Base-by-base conservation (phyloP, 208 protist genomes). In the Leishmania guyanensis region DNA sequence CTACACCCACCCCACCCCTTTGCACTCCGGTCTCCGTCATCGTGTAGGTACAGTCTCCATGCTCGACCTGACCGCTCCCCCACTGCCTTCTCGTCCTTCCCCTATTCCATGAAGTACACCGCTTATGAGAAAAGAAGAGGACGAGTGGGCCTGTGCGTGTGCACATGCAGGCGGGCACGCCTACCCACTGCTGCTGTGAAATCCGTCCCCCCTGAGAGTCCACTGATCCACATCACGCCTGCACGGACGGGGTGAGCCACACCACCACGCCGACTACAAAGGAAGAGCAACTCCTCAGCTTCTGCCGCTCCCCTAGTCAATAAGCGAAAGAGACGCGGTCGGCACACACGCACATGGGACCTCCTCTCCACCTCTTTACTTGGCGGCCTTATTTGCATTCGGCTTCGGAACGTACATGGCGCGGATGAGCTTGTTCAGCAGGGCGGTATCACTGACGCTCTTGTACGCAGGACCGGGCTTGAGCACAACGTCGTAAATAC, bases 381-480 rank as follows among this genome's bases (percentile, higher is more conserved):
- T 77, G 53, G 75, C 77, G 2, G 62, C 50, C 69, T 86, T 88
- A 75, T 75, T 84, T 46, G 88, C 89, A 80, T 87, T 87, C 12
- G 75, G 68, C 84, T 94, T 93, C 29, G 94, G 90, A 16, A 90
- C 51, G 36, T 90, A 85, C 90, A 95, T 95, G 54, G 88, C 90
- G 33, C 75, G 78, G 79, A 97, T 83, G 62, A 97, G 88, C 70
- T 86, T 80, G 26, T 81, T 78, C 74, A 97, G 87, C 58, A 97
- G 73, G 39, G 82, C 75, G 3, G 90, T 94, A 82, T 97, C 94
- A 66, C 88, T 89, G 20, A 95, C 89, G 73, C 83, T 88, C 77
- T 93, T 93, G 66, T 85, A 86, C 62, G 94, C 92, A 43, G 86
- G 89, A 4, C 56, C 78, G 0, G 86, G 50, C 80, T 88, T 64